Base-by-base conservation (phyloP, 2,329 filamentous ascomycete species). In the Paecilomyces fulvus region DNA sequence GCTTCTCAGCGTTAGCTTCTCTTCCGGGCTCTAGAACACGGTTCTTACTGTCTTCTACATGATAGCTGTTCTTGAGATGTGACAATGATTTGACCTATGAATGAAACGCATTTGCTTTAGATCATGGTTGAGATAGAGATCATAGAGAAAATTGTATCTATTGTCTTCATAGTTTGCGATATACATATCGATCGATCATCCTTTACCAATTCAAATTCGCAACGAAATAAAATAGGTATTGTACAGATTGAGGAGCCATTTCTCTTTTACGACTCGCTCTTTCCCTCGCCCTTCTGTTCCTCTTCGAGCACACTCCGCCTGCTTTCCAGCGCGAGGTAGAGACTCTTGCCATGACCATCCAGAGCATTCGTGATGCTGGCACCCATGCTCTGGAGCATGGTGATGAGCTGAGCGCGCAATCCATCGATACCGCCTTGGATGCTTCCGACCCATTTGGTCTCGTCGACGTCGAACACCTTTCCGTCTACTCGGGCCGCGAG, bases 321-420 rank as follows among this genome's bases (percentile, higher is more conserved):
- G 52, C 89, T 84, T 79, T 97, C 92, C 66, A 99, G 77, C 11
- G 92, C 90, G 60, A 96, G 80, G 80, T 92, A 97, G 64, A 99
- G 70, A 69, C 83, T 92, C 79, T 87, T 90, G 58, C 86, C 81
- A 52, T 89, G 84, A 55, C 88, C 85, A 71, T 96, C 90, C 64
- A 99, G 76, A n/a, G 86, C 82, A 61, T 76, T 85, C 23, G 91
- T 89, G 55, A 99, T 74, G 57, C 86, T 85, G 56, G 90, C 82
- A 46, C 92, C 91, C 60, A 90, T 83, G 60, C 85, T 84, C 75
- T 94, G 88, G 70, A 99, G 79, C 75, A 95, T 83, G 60, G 78
- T 77, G 54, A 97, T 86, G 59, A 99, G 80, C 77, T 95, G 89
- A 52, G 85, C 86, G 62, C 90, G 82, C 67, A 99, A 77, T 3